These are phyloP conservation scores for Epichloe uncinata DNA, from an alignment of 2,329 filamentous ascomycete genomes.

Conservation along the genomic window DNA sequence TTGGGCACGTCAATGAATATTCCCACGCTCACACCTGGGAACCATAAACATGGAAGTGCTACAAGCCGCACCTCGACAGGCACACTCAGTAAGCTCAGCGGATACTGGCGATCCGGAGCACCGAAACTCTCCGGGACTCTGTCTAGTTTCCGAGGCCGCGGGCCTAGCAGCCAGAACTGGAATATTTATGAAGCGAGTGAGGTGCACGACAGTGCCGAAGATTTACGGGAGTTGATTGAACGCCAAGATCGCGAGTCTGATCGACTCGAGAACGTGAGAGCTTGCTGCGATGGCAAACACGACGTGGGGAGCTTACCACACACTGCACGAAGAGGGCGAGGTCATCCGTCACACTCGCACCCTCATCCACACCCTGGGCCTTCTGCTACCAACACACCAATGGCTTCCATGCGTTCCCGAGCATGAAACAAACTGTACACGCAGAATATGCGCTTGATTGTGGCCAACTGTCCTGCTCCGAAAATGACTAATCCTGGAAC, in stretches of 20 bases:
- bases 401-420: conserved; percentile 23
- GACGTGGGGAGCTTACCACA: conserved; percentile 51
- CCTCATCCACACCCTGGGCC: conserved; percentile 24
- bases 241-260: conserved; percentile 64
- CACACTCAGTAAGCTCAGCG: conserved; percentile 45
- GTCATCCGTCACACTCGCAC: conserved; percentile 22
- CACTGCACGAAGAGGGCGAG: conserved; percentile 31
- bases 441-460: neutral
- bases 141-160: conserved; percentile 39
- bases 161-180: conserved; percentile 27
- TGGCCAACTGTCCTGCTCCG: neutral
- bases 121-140: conserved; percentile 35
- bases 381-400: conserved; percentile 22
- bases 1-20: conserved; percentile 35
- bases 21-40: conserved; percentile 41
- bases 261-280: conserved; percentile 83
- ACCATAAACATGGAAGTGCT: conserved; percentile 19
- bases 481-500: neutral
- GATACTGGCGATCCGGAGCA: conserved; percentile 40
- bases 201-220: conserved; percentile 68
- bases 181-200: conserved; percentile 48
- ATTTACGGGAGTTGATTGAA: conserved; percentile 68
- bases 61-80: conserved; percentile 24
- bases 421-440: conserved; percentile 11
- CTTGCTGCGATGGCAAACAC: conserved; percentile 94